A percentile compares a stretch with the other conserved stretches of the same genome.
Evolutionary conservation across 208 protist species (phyloP).

Genomic region (Tritrichomonas musculus): DNA sequence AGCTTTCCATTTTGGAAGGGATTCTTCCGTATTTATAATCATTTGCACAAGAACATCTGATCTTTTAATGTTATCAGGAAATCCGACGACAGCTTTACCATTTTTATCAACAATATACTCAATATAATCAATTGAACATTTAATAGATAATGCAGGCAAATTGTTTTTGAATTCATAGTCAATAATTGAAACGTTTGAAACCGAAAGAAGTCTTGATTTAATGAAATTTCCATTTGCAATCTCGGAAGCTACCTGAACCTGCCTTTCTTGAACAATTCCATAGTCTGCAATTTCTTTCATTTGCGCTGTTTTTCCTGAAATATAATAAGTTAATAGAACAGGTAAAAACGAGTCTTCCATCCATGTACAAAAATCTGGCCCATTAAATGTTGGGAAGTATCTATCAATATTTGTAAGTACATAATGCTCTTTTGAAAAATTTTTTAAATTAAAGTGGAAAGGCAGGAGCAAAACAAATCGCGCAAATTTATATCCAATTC

Average conservation of each 20-base stretch:
- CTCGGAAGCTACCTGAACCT: background rate
- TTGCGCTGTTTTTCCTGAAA: background rate
- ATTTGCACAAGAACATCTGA: background rate
- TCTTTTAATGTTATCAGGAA: background rate
- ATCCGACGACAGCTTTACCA: background rate
- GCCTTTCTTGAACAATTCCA: background rate
- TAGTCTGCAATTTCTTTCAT: background rate
- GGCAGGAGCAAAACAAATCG: background rate
- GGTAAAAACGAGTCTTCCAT: constrained; percentile 7
- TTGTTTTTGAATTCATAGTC: constrained; percentile 7
- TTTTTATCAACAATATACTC: background rate
- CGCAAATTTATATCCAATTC: background rate
- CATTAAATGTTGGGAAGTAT: background rate
- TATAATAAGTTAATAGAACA: background rate
- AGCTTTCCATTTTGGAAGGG: background rate
- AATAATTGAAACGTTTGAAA: background rate
- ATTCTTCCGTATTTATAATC: background rate
- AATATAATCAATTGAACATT: background rate
- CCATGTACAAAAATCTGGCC: background rate
- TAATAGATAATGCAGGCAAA: background rate
- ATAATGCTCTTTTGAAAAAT: background rate
- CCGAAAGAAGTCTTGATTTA: background rate
- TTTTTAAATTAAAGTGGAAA: background rate
- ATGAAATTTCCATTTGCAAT: background rate
- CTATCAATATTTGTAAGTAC: background rate